Evolutionary conservation across 2,329 filamentous ascomycete species (phyloP).

Genomic region (Aspergillus calidoustus): DNA sequence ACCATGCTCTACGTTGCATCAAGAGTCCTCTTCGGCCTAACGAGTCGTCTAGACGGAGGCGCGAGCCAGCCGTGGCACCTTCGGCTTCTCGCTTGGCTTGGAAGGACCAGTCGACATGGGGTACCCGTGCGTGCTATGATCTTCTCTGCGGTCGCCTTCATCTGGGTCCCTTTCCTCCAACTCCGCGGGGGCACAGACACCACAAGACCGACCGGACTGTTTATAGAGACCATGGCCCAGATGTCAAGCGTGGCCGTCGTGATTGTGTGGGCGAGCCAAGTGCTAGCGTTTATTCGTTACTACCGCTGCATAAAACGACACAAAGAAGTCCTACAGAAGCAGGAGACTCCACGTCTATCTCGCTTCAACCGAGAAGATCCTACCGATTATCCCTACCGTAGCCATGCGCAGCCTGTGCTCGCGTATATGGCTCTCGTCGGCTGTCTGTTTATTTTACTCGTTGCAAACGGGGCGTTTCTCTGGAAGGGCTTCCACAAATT

Average conservation of each 20-base stretch:
- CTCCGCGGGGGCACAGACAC: neutral
- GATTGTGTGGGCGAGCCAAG: constrained; percentile 6
- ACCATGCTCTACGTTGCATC: constrained; percentile 9
- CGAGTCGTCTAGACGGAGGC: constrained; percentile 2
- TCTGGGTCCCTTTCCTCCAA: constrained; percentile 10
- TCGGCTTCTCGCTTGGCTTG: neutral
- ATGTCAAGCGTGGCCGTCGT: constrained; percentile 2
- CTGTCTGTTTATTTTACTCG: neutral
- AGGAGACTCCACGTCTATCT: neutral
- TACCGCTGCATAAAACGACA: constrained; percentile 4
- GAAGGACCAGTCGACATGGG: neutral
- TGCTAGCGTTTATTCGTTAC: constrained; percentile 3
- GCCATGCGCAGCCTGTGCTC: neutral
- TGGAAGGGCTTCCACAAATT: constrained; percentile 6
- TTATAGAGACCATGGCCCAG: constrained; percentile 5
- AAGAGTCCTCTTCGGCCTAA: neutral
- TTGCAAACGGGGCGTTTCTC: neutral
- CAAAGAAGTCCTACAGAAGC: neutral
- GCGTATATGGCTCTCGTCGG: neutral
- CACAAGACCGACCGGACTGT: neutral
- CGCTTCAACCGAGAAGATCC: neutral
- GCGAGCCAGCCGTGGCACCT: constrained; percentile 1
- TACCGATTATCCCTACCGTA: constrained; percentile 1
- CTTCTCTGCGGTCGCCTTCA: neutral
- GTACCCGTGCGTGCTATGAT: constrained; percentile 4